Percentiles rank a stretch among this genome's conserved stretches.
These are phyloP conservation scores for Jaltomata sinuosa DNA, from an alignment of 257 asterid genomes.

Conservation along the genomic window DNA sequence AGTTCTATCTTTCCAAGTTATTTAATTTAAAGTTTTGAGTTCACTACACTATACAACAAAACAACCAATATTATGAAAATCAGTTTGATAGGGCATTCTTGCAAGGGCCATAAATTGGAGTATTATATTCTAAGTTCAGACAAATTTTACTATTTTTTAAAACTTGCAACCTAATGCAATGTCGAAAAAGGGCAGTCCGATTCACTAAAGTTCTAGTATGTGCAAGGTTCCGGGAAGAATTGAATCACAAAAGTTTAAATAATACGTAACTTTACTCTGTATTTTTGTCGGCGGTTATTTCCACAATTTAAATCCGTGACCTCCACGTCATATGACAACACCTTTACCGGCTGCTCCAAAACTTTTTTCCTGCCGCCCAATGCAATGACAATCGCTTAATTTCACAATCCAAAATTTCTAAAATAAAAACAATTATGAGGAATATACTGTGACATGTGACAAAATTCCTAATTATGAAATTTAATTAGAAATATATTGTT, in stretches of 20 bases:
- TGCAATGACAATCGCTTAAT: not conserved
- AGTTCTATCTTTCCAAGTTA: no score
- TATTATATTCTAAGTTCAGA: not conserved
- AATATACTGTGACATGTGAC: not conserved
- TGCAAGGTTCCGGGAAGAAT: no score
- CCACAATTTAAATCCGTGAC: no score
- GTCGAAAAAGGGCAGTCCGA: no score
- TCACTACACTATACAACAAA: not conserved
- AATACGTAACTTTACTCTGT: no score
- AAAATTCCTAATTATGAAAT: not conserved
- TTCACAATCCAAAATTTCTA: not conserved
- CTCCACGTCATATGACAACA: no score
- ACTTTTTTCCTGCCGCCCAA: no score
- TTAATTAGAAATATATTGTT: not conserved
- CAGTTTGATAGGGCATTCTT: not conserved
- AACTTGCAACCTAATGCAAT: not conserved
- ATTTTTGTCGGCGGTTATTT: no score
- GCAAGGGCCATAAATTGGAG: not conserved
- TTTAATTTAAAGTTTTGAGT: no score
- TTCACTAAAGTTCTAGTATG: no score
- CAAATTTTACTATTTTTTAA: not conserved
- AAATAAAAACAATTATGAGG: not conserved
- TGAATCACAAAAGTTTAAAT: no score
- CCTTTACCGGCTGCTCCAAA: no score
- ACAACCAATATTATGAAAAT: not conserved